Evolutionary conservation across 2,329 filamentous ascomycete species (phyloP).

Genomic region (Aspergillus pseudoterreus): DNA sequence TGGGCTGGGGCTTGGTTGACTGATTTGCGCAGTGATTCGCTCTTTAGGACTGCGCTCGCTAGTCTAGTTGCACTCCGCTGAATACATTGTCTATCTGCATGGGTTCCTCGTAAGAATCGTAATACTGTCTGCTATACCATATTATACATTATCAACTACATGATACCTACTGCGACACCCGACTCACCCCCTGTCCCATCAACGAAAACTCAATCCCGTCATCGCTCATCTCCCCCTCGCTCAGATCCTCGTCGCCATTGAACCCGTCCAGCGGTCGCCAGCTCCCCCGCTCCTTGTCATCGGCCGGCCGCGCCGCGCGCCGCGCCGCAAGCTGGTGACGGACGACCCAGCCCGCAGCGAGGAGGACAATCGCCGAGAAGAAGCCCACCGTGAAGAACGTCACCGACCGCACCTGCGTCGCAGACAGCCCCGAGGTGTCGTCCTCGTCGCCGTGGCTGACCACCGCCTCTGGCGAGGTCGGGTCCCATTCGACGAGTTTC

Average conservation of each 20-base stretch:
- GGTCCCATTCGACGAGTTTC: slow-evolving; percentile 17
- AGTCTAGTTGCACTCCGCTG: not conserved
- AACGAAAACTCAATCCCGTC: slow-evolving; percentile 11
- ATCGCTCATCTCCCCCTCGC: slow-evolving; percentile 12
- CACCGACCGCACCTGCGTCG: not conserved
- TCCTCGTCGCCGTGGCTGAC: slow-evolving; percentile 6
- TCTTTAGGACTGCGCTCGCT: not conserved
- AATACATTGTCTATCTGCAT: too few relatives aligned
- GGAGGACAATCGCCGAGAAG: not conserved
- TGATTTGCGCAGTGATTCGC: too few relatives aligned
- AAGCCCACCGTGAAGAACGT: slow-evolving; percentile 6
- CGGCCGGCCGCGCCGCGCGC: not conserved
- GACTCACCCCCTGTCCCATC: slow-evolving; percentile 2
- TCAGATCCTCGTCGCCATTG: slow-evolving; percentile 7
- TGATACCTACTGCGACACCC: too few relatives aligned
- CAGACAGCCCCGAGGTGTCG: not conserved
- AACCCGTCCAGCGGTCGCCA: slow-evolving; percentile 7
- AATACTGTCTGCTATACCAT: too few relatives aligned
- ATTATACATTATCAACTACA: too few relatives aligned
- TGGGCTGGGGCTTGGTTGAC: too few relatives aligned
- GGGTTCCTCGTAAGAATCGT: too few relatives aligned
- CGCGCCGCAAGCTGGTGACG: not conserved
- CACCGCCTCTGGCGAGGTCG: slow-evolving; percentile 11
- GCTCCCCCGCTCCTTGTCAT: slow-evolving; percentile 1
- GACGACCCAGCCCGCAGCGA: not conserved